Conservation (phyloP, 2,329 filamentous ascomycete genomes). For the Diaporthe batatas region DNA sequence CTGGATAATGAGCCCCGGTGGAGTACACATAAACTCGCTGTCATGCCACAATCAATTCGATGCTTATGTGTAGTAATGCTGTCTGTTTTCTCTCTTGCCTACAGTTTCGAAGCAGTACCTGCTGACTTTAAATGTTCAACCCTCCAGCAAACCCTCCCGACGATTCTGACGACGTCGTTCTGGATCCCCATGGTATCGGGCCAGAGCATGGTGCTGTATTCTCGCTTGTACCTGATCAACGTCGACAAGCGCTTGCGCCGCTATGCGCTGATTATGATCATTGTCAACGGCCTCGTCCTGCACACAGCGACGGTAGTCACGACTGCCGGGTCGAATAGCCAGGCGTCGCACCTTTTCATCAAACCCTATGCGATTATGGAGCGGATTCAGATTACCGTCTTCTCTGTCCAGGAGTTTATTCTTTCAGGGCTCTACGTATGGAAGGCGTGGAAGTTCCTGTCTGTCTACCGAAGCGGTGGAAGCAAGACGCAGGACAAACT, state of each 20-base stretch:
- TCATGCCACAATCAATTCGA: background rate
- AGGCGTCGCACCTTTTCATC: constrained; percentile 51
- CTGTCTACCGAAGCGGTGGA: constrained; percentile 54
- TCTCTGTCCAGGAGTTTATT: constrained; percentile 68
- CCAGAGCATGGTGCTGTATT: constrained; percentile 73
- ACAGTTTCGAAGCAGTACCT: background rate
- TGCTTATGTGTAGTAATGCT: background rate
- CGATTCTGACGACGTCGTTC: constrained; percentile 59
- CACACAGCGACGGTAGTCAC: constrained; percentile 68
- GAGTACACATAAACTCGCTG: background rate
- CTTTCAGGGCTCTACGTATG: constrained; percentile 67
- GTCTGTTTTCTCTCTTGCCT: background rate
- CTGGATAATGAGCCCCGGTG: background rate
- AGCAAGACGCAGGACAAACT: constrained; percentile 47
- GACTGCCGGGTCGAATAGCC: constrained; percentile 64
- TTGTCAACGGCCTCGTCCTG: constrained; percentile 64
- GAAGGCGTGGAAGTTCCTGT: constrained; percentile 64
- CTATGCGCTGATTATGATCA: constrained; percentile 69
- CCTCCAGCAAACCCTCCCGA: constrained; percentile 48
- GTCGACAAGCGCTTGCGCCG: constrained; percentile 62
- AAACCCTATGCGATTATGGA: constrained; percentile 62
- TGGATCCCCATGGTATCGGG: constrained; percentile 73
- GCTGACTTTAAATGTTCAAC: constrained; percentile 2
- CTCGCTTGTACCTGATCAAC: constrained; percentile 71
- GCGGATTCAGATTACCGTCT: constrained; percentile 68